These are phyloP conservation scores for Sphenostylis stenocarpa DNA, from an alignment of 306 rosid genomes.

Conservation along the genomic window DNA sequence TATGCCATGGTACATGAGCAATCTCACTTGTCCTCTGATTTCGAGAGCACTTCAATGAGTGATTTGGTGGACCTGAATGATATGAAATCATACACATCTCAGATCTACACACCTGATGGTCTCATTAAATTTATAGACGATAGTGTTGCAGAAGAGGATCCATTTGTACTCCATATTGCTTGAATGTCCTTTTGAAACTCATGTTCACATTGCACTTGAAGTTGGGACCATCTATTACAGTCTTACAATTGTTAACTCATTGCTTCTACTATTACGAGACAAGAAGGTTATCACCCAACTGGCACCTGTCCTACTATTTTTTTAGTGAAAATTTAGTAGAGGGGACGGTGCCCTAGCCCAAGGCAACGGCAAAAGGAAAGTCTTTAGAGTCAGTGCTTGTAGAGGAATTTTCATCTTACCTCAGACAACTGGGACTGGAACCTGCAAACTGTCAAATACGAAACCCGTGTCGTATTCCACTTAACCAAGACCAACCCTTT, in stretches of 20 bases:
- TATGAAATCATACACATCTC: slow-evolving; percentile 43
- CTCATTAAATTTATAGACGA: slow-evolving; percentile 55
- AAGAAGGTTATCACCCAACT: slow-evolving; percentile 8
- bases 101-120: slow-evolving; percentile 54
- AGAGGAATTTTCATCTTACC: background rate
- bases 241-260: slow-evolving; percentile 13
- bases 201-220: slow-evolving; percentile 25
- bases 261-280: background rate
- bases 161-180: background rate
- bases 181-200: slow-evolving; percentile 13
- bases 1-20: slow-evolving; percentile 48
- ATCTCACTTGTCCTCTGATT: slow-evolving; percentile 27
- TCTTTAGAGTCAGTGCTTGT: no score
- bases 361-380: background rate
- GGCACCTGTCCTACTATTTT: background rate
- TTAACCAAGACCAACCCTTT: background rate
- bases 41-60: slow-evolving; percentile 34
- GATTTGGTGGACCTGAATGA: slow-evolving; percentile 40
- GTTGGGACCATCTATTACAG: slow-evolving; percentile 6
- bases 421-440: background rate
- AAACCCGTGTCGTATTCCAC: background rate
- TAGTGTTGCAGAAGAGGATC: slow-evolving; percentile 32
- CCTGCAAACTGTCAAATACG: background rate
- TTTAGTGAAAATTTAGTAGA: background rate
- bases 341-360: background rate